Evolutionary conservation across 2,329 filamentous ascomycete genomes (phyloP).

Genomic region (Dothideomycetes sp.): DNA sequence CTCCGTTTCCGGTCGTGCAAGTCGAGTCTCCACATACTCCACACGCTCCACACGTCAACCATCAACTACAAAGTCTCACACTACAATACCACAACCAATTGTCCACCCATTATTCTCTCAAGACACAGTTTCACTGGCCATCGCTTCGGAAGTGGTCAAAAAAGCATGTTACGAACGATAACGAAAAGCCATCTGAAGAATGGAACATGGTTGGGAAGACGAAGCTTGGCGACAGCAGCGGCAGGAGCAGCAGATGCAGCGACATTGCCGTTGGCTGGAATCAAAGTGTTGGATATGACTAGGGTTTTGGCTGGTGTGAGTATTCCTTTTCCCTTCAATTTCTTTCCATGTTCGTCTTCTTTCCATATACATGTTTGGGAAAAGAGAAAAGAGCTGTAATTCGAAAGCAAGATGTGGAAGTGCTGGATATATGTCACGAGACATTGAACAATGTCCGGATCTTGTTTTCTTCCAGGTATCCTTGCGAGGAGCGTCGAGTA

Average conservation of each 20-base stretch:
- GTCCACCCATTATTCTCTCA: no score
- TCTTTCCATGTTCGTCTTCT: background rate
- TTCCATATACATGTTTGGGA: conserved; percentile 1
- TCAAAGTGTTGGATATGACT: conserved; percentile 92
- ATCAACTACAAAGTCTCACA: no score
- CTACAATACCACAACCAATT: no score
- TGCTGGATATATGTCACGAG: background rate
- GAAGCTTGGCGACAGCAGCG: background rate
- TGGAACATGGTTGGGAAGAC: no score
- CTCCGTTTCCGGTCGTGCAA: no score
- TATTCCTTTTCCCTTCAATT: conserved; percentile 2
- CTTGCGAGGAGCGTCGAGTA: no score
- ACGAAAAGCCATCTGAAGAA: no score
- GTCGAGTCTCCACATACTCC: no score
- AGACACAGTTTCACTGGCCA: no score
- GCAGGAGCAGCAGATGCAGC: conserved; percentile 31
- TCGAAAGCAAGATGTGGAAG: background rate
- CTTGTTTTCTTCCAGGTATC: conserved; percentile 18
- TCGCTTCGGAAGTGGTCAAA: no score
- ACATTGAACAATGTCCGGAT: background rate
- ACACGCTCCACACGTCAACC: no score
- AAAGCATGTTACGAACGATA: no score
- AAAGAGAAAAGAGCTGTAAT: background rate
- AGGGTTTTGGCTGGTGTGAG: conserved; percentile 82
- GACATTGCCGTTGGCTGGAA: conserved; percentile 67